Base-by-base conservation (phyloP, 2,329 filamentous ascomycete species). In the Teratosphaeria gauchensis region DNA sequence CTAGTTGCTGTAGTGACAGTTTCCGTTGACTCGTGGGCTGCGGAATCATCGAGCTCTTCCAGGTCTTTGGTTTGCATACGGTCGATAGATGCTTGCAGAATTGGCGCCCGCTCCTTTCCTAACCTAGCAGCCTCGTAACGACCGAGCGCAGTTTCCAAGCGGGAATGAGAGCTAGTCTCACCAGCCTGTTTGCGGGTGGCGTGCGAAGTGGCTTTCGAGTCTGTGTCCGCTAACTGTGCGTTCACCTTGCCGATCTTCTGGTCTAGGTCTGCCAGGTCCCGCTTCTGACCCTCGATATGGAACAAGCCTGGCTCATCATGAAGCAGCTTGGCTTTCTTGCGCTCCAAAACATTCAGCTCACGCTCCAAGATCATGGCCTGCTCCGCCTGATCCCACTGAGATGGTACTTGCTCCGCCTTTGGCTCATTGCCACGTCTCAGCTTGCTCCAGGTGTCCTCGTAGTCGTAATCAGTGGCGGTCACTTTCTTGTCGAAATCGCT, bases 11-110 rank as follows among this genome's bases (percentile, higher is more conserved):
- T 16, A 11, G 11, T 31, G 11, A 52, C 11, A 55, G 58, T 59
- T 53, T 70, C 68, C 8, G 68, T 70, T 3, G 68, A 68, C 56
- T 71, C 68, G 54, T 70, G 66, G 4, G 69, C 68, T 14, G 68
- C 67, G 21, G 66, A 64, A 53, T 71, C 68, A 54, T 71, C 67
- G 11, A 60, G 60, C 28, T 71, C 68, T 6, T 54, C 58, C 16
- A 62, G 31, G 3, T 58, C 52, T 52, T 64, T 69, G 9, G 60
- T 53, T 51, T 65, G 65, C 66, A 71, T 68, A n/a, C 69, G 65
- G 28, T 67, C 63, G 14, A 70, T 31, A 16, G 68, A 62, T 19
- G 66, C 60, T 56, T 67, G 65, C 38, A 68, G 38, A 1, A 54
- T 51, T 11, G 35, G n/a, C 21, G 46, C 19, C 11, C 19, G 12